Base-by-base conservation (phyloP, 371 early-diverging fungal genomes). In the Funneliformis caledonium region DNA sequence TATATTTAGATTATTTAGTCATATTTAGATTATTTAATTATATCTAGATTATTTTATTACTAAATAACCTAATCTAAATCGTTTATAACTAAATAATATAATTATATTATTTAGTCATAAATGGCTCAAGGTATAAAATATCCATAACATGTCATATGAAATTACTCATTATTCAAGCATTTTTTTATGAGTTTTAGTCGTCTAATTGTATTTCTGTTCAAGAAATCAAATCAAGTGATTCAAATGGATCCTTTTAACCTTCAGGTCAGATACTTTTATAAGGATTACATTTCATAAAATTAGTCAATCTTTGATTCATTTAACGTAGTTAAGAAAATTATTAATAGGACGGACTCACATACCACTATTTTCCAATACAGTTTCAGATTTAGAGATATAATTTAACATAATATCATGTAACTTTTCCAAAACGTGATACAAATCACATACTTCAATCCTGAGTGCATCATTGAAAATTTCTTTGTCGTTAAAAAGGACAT, bases 121-220 rank as follows among this genome's bases (percentile, higher is more conserved):
- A n/a, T n/a, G 1, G 3, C n/a, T 62, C n/a, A 9, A 9, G 31
- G 62, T 62, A n/a, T 62, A 62, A 22, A 62, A 62, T 16, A 62
- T n/a, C 62, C 62, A 62, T 62, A 62, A 22, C 62, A 62, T 62
- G n/a, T 62, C 22, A 62, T 62, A 62, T 22, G 62, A 62, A 62
- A 62, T n/a, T 22, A 14, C 31, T n/a, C 31, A 9, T 26, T 62
- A 3, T n/a, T n/a, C 6, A n/a, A 62, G 7, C 62, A 62, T 62
- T n/a, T 3, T 22, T 62, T 62, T 6, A 19, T n/a, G 62, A 62
- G 19, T 16, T 62, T 19, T 62, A 9, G 31, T 62, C 1, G 62
- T 62, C 31, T 62, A n/a, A 2, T 62, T 62, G 31, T 26, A 62
- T 22, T 62, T n/a, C 31, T 62, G 19, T 62, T 62, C 62, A 62